phyloP scores from a whole-genome alignment of 2,329 filamentous ascomycete genomes.

The Penicillium sp. region DNA sequence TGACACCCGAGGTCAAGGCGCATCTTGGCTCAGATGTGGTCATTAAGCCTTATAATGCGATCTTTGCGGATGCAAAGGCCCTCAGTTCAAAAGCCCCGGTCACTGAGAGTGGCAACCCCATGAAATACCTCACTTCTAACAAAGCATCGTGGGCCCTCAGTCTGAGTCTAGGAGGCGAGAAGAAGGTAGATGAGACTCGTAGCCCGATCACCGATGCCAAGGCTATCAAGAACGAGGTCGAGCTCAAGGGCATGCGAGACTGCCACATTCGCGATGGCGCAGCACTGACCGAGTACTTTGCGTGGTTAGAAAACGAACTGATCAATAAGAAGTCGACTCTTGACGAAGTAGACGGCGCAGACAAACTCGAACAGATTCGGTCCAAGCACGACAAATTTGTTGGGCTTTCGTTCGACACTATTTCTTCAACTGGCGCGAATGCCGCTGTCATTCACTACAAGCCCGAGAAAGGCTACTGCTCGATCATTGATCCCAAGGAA shows the following conservation, averaged over 20 bases:
- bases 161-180: constrained; percentile 77
- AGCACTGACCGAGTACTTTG: constrained; percentile 86
- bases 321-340: constrained; percentile 66
- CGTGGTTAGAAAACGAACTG: constrained; percentile 91
- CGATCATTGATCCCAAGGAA: constrained; percentile 74
- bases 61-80: constrained; percentile 72
- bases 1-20: constrained; percentile 62
- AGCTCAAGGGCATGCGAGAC: constrained; percentile 86
- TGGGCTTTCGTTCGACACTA: constrained; percentile 90
- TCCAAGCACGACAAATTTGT: constrained; percentile 69
- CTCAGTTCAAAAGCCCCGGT: constrained; percentile 47
- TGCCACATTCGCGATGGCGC: constrained; percentile 94
- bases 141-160: constrained; percentile 91
- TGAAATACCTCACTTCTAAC: constrained; percentile 80
- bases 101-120: constrained; percentile 35
- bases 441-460: constrained; percentile 96
- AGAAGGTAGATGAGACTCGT: constrained; percentile 77
- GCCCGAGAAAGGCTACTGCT: constrained; percentile 76
- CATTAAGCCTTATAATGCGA: constrained; percentile 75
- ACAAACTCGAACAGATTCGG: constrained; percentile 70
- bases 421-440: constrained; percentile 89
- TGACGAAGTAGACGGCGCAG: constrained; percentile 87
- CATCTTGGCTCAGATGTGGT: constrained; percentile 68
- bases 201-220: constrained; percentile 89
- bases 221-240: constrained; percentile 86